phyloP scores from a whole-genome alignment of 768 basidiomycete genomes.

The Boletus rubroflammeus region DNA sequence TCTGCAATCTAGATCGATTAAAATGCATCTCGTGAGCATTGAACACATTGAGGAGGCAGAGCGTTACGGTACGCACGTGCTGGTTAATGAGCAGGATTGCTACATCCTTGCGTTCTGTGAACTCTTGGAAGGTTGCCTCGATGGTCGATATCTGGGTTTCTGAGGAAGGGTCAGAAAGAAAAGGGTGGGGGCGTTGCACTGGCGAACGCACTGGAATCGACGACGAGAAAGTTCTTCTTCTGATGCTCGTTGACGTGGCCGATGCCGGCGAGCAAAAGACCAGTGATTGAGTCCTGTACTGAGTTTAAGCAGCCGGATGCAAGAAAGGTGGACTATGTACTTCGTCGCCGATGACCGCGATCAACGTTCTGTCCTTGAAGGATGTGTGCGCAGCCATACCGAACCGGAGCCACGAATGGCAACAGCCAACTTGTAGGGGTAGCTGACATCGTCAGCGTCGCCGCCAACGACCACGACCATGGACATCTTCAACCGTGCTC shows the following conservation, averaged over 20 bases:
- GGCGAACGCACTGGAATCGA: conserved; percentile 77
- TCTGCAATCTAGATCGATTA: conserved; percentile 74
- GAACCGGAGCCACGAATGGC: conserved; percentile 16
- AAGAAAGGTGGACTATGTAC: conserved; percentile 38
- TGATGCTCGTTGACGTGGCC: conserved; percentile 88
- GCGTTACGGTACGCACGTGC: conserved; percentile 58
- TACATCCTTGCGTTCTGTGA: conserved; percentile 90
- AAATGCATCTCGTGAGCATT: conserved; percentile 9
- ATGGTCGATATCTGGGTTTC: conserved; percentile 91
- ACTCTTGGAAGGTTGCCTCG: conserved; percentile 91
- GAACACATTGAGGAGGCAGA: not conserved
- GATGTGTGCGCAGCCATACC: conserved; percentile 51
- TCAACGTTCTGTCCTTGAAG: conserved; percentile 78
- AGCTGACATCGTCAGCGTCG: not conserved
- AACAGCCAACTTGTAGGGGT: not conserved
- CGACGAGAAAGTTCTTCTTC: conserved; percentile 97
- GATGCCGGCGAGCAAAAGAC: conserved; percentile 89
- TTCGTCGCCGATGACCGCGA: conserved; percentile 98
- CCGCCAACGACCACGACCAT: conserved; percentile 27
- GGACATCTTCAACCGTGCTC: conserved; percentile 72
- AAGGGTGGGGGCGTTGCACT: not conserved
- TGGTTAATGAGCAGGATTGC: conserved; percentile 98
- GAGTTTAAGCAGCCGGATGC: conserved; percentile 8
- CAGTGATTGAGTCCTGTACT: conserved; percentile 91
- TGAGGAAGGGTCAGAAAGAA: conserved; percentile 31